Evolutionary conservation across 495 filamentous ascomycete species (phyloP).

Genomic region (Penicillium samsonianum): DNA sequence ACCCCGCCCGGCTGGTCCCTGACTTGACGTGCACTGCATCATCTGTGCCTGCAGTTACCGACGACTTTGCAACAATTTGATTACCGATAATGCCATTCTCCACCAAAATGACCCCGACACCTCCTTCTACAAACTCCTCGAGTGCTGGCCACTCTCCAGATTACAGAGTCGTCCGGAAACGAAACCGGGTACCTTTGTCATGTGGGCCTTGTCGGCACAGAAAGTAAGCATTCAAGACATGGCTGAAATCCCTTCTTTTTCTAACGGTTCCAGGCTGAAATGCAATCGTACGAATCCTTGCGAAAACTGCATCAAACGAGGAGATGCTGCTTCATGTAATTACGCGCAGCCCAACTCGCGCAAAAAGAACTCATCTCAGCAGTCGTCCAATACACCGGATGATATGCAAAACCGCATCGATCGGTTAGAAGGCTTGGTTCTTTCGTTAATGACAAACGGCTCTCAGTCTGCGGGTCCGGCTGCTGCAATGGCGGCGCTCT

Average conservation of each 20-base stretch:
- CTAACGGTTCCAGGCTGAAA: slow-evolving; percentile 66
- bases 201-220: slow-evolving; percentile 91
- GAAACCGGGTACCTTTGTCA: slow-evolving; percentile 91
- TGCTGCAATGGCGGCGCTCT: slow-evolving; percentile 63
- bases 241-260: slow-evolving; percentile 25
- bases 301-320: slow-evolving; percentile 92
- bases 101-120: slow-evolving; percentile 75
- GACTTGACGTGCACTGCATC: neutral
- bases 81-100: slow-evolving; percentile 3
- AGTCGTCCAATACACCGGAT: slow-evolving; percentile 68
- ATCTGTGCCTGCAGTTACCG: no score
- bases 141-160: slow-evolving; percentile 80
- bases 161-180: slow-evolving; percentile 87
- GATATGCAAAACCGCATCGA: slow-evolving; percentile 99
- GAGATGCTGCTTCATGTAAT: slow-evolving; percentile 79
- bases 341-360: slow-evolving; percentile 80
- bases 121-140: slow-evolving; percentile 82
- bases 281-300: slow-evolving; percentile 92
- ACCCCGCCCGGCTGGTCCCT: neutral
- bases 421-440: slow-evolving; percentile 88
- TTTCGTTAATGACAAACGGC: slow-evolving; percentile 95
- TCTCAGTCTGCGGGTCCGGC: slow-evolving; percentile 62
- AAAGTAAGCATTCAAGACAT: slow-evolving; percentile 67
- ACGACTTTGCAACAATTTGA: neutral
- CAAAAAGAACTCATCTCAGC: slow-evolving; percentile 69